phyloP scores from a whole-genome alignment of 441 rosid species.

The Adansonia gregorii region DNA sequence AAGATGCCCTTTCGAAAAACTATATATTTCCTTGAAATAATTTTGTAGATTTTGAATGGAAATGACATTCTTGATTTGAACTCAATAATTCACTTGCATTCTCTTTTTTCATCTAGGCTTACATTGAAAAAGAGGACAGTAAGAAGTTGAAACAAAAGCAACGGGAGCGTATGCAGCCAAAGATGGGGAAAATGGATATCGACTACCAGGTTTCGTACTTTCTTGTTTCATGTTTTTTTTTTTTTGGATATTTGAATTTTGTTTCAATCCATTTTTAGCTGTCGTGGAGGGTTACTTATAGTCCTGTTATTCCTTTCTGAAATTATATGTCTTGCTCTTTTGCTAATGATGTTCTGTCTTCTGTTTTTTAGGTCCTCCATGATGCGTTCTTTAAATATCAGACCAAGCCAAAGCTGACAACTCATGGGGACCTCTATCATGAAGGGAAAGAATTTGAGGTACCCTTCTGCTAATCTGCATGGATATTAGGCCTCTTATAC shows the following conservation, averaged over 20 bases:
- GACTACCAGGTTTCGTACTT: slow-evolving; percentile 81
- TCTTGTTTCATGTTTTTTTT: slow-evolving; percentile 15
- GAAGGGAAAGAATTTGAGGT: slow-evolving; percentile 99
- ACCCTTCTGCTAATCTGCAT: slow-evolving; percentile 19
- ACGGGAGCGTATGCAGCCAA: slow-evolving; percentile 99
- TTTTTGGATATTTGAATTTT: background rate
- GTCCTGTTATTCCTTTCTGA: slow-evolving; percentile 6
- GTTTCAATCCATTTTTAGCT: background rate
- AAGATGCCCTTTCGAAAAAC: background rate
- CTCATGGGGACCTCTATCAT: slow-evolving; percentile 92
- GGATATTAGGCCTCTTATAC: background rate
- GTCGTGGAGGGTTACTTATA: background rate
- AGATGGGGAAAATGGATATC: slow-evolving; percentile 99
- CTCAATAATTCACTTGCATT: background rate
- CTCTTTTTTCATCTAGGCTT: slow-evolving; percentile 60
- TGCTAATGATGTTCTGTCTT: slow-evolving; percentile 22
- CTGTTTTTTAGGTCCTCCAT: slow-evolving; percentile 79
- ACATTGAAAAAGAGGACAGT: slow-evolving; percentile 96
- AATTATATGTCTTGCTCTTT: background rate
- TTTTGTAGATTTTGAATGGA: background rate
- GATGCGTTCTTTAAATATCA: slow-evolving; percentile 99
- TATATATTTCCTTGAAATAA: background rate
- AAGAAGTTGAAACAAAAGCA: slow-evolving; percentile 99
- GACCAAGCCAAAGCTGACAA: slow-evolving; percentile 93
- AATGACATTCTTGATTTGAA: background rate